Base-by-base conservation (phyloP, 345 rosid species). In the Populus nigra region DNA sequence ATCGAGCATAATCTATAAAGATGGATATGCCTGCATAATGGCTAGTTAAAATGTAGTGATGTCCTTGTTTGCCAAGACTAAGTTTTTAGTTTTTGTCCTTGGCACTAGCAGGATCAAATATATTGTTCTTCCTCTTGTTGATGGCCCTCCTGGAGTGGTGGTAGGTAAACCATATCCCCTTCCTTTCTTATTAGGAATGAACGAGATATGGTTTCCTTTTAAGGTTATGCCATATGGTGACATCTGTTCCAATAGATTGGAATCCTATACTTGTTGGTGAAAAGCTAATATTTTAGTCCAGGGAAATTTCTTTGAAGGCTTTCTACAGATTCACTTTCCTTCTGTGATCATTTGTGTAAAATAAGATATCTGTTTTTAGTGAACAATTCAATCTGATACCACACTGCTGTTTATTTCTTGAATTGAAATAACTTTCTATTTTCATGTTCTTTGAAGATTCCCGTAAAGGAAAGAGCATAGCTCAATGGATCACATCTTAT, bases 401-500 rank as follows among this genome's bases (percentile, higher is more conserved):
- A 3, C 39, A 73, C 10, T 36, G 22, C 12, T 41, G 38, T 31
- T 74, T 77, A 39, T 12, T 53, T 73, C 29, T 61, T 39, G 9
- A 17, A 72, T 49, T 29, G 45, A 68, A 65, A n/a, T 18, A 63
- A 22, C 68, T 83, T 78, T 59, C 12, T 81, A 74, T 47, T 84
- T 78, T 76, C 41, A 22, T 47, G 68, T 73, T 47, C 77, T 71
- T 73, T 75, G 53, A 75, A 77, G 90, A 89, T 72, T 53, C 33
- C 39, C 81, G n/a, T 55, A 87, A 85, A 83, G 92, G 92, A 66
- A 90, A 83, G 82, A 92, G 84, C 77, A 76, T 88, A 66, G 79
- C 90, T 31, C 88, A 78, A 76, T 89, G 93, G 93, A 78, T 89
- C 49, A 66, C 90, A 49, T 89, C 97, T 8, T 85, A 87, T 87